A percentile compares a stretch with the other conserved stretches of the same genome.
Conservation (phyloP, 2,329 filamentous ascomycete species). For the Stagonosporopsis rhizophila region DNA sequence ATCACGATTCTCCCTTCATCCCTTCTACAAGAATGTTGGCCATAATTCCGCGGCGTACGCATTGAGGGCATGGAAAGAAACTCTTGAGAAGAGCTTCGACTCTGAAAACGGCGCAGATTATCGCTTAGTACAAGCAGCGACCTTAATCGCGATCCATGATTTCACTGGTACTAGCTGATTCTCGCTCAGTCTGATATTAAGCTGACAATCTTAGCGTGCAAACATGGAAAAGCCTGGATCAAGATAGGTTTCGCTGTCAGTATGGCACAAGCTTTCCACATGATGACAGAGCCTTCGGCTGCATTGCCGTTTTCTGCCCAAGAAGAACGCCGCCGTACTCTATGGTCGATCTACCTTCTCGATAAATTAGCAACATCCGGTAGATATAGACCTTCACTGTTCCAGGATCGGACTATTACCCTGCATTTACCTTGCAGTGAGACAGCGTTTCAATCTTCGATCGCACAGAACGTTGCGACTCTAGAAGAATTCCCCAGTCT, state of each 20-base stretch:
- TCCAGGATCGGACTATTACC: slow-evolving; percentile 11
- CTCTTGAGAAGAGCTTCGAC: slow-evolving; percentile 5
- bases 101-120: slow-evolving; percentile 3
- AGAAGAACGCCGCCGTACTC: slow-evolving; percentile 14
- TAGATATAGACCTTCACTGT: slow-evolving; percentile 14
- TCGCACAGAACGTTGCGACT: background rate
- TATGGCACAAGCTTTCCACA: slow-evolving; percentile 13
- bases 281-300: slow-evolving; percentile 11
- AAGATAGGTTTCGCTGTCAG: slow-evolving; percentile 19
- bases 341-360: slow-evolving; percentile 17
- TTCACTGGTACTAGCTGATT: slow-evolving; percentile 9
- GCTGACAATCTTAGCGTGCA: slow-evolving; percentile 8
- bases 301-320: slow-evolving; percentile 9
- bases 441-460: slow-evolving; percentile 1
- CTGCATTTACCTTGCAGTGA: slow-evolving; percentile 15
- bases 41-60: background rate
- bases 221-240: slow-evolving; percentile 16
- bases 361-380: slow-evolving; percentile 17
- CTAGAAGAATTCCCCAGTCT: background rate
- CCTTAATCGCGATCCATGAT: slow-evolving; percentile 9
- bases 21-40: background rate
- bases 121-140: slow-evolving; percentile 14
- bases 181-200: background rate
- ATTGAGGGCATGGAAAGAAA: background rate
- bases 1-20: background rate